Evolutionary conservation across 208 protist species (phyloP).

Genomic region (Wallacemonas sp.): DNA sequence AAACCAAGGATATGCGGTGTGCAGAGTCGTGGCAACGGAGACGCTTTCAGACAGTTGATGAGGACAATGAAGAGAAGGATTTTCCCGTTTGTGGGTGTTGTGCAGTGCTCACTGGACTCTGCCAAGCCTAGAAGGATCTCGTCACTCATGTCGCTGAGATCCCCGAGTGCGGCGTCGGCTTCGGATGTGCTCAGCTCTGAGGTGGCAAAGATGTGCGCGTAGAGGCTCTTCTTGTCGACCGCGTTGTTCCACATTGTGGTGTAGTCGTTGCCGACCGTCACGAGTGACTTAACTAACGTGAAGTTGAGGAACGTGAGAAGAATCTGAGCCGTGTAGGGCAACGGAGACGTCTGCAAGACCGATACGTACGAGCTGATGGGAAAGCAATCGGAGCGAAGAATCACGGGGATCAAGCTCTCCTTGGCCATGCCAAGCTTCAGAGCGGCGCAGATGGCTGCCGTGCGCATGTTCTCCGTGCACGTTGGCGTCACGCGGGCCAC

Average conservation of each 20-base stretch:
- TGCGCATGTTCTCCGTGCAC: constrained; percentile 80
- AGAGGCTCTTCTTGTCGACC: constrained; percentile 12
- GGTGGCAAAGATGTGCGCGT: constrained; percentile 32
- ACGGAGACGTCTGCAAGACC: constrained; percentile 37
- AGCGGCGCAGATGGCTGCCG: constrained; percentile 78
- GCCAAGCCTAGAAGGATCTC: constrained; percentile 26
- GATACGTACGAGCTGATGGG: constrained; percentile 43
- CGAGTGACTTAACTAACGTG: constrained; percentile 55
- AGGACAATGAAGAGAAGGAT: constrained; percentile 62
- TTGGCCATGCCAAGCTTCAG: constrained; percentile 67
- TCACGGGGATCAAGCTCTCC: constrained; percentile 57
- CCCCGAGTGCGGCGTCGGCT: constrained; percentile 20
- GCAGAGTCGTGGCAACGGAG: constrained; percentile 42
- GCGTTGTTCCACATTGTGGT: constrained; percentile 32
- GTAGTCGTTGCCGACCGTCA: constrained; percentile 51
- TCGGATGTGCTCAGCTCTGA: constrained; percentile 24
- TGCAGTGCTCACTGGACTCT: constrained; percentile 37
- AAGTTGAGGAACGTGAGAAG: constrained; percentile 82
- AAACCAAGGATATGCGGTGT: constrained; percentile 42
- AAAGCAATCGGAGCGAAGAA: constrained; percentile 58
- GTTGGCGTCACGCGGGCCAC: constrained; percentile 36
- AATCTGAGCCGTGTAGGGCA: constrained; percentile 66
- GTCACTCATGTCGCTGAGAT: constrained; percentile 29
- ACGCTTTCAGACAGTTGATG: constrained; percentile 60
- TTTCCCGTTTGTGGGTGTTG: constrained; percentile 72